phyloP scores from a whole-genome alignment of 169 alveolate species.

The Plasmodium malariae region DNA sequence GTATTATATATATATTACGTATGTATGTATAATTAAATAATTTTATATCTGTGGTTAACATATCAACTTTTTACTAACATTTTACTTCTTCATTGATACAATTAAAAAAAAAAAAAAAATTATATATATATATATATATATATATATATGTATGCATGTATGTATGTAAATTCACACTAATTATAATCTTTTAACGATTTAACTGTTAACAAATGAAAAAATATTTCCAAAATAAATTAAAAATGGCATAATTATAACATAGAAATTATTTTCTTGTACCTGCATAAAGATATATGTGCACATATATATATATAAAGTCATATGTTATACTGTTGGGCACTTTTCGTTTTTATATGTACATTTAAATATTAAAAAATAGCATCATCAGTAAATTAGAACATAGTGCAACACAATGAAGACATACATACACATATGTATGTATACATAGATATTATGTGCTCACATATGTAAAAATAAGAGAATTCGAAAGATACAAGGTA shows the following conservation, averaged over 20 bases:
- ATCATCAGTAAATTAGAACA: not conserved
- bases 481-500: not conserved
- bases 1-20: too few relatives aligned
- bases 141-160: not conserved
- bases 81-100: too few relatives aligned
- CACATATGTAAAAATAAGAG: not conserved
- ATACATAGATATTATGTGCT: not conserved
- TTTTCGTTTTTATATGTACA: not conserved
- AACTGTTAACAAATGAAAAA: conserved; percentile 15
- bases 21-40: too few relatives aligned
- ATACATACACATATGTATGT: not conserved
- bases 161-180: not conserved
- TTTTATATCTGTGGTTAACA: too few relatives aligned
- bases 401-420: not conserved
- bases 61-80: too few relatives aligned
- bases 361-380: not conserved
- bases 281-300: not conserved
- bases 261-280: not conserved
- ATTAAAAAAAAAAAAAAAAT: not conserved
- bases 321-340: not conserved
- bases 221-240: conserved; percentile 3
- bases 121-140: not conserved
- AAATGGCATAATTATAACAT: not conserved
- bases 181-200: conserved; percentile 4
- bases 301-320: not conserved